Conservation (phyloP, 192 early-diverging fungal species). For the Coemansia sp. region DNA sequence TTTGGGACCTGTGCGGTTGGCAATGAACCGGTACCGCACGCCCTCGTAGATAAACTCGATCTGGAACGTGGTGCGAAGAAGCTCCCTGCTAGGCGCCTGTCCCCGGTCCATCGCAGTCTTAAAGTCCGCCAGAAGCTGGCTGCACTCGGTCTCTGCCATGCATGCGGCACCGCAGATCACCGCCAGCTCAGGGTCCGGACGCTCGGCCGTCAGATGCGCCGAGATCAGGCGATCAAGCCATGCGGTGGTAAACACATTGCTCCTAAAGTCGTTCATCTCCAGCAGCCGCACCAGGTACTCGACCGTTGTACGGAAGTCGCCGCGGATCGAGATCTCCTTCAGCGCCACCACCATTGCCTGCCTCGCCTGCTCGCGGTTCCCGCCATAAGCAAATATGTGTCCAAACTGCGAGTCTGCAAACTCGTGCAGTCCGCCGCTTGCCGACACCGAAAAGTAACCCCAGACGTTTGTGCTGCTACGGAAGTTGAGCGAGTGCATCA, state of each 20-base stretch:
- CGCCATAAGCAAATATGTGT: constrained; percentile 97
- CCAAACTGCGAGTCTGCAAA: constrained; percentile 99
- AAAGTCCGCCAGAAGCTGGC: constrained; percentile 72
- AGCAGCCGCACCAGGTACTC: constrained; percentile 95
- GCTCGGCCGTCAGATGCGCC: constrained; percentile 82
- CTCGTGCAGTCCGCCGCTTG: constrained; percentile 95
- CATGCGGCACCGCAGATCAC: constrained; percentile 92
- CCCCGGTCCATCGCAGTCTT: constrained; percentile 87
- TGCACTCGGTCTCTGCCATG: constrained; percentile 74
- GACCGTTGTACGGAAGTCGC: constrained; percentile 97
- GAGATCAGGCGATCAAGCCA: constrained; percentile 96
- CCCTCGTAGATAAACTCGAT: constrained; percentile 94
- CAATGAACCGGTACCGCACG: constrained; percentile 88
- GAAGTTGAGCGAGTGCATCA: constrained; percentile 98
- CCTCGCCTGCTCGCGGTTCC: constrained; percentile 87
- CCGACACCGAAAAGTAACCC: constrained; percentile 99
- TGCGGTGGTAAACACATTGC: constrained; percentile 90
- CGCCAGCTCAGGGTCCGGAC: constrained; percentile 86
- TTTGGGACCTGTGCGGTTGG: constrained; percentile 77
- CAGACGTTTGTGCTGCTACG: constrained; percentile 93
- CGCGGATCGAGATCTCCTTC: constrained; percentile 97
- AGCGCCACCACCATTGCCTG: constrained; percentile 97
- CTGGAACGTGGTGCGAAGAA: constrained; percentile 70
- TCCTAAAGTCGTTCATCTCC: constrained; percentile 85
- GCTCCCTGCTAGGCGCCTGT: constrained; percentile 78